A percentile compares a stretch with the other conserved stretches of the same genome.
phyloP scores from a whole-genome alignment of 257 asterid genomes.

The Lavandula angustifolia region DNA sequence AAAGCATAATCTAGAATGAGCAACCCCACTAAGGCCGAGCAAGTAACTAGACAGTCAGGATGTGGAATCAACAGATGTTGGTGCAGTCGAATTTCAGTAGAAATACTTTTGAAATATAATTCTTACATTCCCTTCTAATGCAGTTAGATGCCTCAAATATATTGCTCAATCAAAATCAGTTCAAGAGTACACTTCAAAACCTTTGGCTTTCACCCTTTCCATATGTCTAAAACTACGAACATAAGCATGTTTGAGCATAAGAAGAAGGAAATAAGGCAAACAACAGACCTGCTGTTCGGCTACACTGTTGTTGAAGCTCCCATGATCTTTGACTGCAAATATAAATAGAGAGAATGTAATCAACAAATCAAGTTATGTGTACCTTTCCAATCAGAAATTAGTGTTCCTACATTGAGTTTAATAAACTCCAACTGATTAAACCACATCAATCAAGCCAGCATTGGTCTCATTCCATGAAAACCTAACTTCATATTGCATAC shows the following conservation, averaged over 20 bases:
- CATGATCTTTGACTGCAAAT: constrained; percentile 61
- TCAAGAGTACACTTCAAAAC: constrained; percentile 22
- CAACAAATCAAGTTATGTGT: constrained; percentile 23
- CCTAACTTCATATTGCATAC: not conserved
- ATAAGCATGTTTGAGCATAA: constrained; percentile 6
- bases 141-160: not conserved
- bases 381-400: constrained; percentile 17
- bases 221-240: constrained; percentile 5
- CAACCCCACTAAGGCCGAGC: constrained; percentile 3
- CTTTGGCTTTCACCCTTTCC: constrained; percentile 4
- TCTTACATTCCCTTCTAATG: not conserved
- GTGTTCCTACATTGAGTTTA: constrained; percentile 18
- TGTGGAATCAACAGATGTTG: constrained; percentile 10
- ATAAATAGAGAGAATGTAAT: constrained; percentile 7
- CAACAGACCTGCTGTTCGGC: constrained; percentile 67
- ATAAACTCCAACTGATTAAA: constrained; percentile 19
- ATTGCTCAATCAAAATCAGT: constrained; percentile 3
- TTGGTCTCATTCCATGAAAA: constrained; percentile 17
- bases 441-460: constrained; percentile 21
- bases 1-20: not conserved
- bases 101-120: not conserved
- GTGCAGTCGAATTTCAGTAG: not conserved
- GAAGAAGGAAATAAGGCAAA: constrained; percentile 24
- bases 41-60: constrained; percentile 5
- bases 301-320: constrained; percentile 85